Evolutionary conservation across 345 rosid genomes (phyloP).

Genomic region (Melaleuca alternifolia): DNA sequence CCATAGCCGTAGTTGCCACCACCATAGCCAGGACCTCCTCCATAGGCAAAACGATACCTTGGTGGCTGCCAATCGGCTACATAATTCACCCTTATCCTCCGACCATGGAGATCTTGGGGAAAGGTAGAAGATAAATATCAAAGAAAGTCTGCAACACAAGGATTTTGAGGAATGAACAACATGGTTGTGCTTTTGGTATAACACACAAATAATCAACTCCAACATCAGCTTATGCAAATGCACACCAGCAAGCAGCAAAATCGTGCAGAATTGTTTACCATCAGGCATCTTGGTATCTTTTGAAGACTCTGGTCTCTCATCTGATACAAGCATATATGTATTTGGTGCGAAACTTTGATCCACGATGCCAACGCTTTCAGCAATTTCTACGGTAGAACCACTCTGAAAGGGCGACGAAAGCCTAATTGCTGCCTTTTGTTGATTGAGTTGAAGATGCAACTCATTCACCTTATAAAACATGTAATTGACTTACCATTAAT

Average conservation of each 20-base stretch:
- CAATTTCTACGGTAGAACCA: constrained; percentile 2
- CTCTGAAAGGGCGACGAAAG: constrained; percentile 7
- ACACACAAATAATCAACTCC: too few relatives aligned
- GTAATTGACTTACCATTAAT: neutral
- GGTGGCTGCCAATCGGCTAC: constrained; percentile 49
- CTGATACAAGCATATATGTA: constrained; percentile 7
- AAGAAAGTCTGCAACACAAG: neutral
- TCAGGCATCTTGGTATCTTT: constrained; percentile 28
- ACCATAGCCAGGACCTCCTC: constrained; percentile 20
- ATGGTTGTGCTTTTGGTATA: too few relatives aligned
- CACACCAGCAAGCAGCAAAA: too few relatives aligned
- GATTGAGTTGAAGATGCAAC: constrained; percentile 45
- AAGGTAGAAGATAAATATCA: neutral
- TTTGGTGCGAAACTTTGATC: constrained; percentile 7
- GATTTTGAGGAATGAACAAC: neutral
- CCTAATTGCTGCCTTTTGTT: constrained; percentile 10
- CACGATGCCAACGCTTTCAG: neutral
- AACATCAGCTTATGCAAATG: too few relatives aligned
- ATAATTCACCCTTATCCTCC: constrained; percentile 62
- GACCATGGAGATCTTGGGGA: constrained; percentile 66
- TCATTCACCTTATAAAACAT: constrained; percentile 59
- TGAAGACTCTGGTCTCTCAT: constrained; percentile 13
- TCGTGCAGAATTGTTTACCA: neutral
- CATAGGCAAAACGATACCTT: neutral
- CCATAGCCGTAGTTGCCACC: constrained; percentile 24